phyloP scores from a whole-genome alignment of 257 asterid genomes.

The Solanum piurae region DNA sequence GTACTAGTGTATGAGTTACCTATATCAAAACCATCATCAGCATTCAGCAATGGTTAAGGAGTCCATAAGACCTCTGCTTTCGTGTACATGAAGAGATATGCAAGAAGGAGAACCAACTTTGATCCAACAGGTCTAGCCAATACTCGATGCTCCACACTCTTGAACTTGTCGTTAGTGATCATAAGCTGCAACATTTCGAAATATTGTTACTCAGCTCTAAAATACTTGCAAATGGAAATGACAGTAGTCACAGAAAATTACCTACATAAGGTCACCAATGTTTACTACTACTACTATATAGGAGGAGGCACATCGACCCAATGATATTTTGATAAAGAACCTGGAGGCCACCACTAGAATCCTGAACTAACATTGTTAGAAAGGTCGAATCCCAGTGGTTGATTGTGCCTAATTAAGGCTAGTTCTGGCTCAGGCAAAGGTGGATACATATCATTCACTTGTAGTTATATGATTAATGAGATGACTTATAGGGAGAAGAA shows the following conservation, averaged over 20 bases:
- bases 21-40: too few species aligned
- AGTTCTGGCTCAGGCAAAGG: constrained; percentile 62
- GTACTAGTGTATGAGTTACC: too few species aligned
- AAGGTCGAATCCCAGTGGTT: constrained; percentile 55
- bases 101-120: too few species aligned
- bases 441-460: not conserved
- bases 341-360: constrained; percentile 60
- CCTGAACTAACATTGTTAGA: constrained; percentile 51
- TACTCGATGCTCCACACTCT: constrained; percentile 69
- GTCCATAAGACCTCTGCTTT: too few species aligned
- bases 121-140: constrained; percentile 31
- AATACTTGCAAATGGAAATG: not conserved
- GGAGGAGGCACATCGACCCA: constrained; percentile 66
- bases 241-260: not conserved
- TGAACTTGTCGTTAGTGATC: constrained; percentile 38
- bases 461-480: not conserved
- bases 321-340: constrained; percentile 25
- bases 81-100: too few species aligned
- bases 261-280: constrained; percentile 77
- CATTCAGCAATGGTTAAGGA: too few species aligned
- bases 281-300: constrained; percentile 10
- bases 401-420: constrained; percentile 27
- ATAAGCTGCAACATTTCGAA: constrained; percentile 19
- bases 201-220: not conserved
- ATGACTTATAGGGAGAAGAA: not conserved